phyloP scores from a whole-genome alignment of 305 asterid genomes.

The Fraxinus sp. region DNA sequence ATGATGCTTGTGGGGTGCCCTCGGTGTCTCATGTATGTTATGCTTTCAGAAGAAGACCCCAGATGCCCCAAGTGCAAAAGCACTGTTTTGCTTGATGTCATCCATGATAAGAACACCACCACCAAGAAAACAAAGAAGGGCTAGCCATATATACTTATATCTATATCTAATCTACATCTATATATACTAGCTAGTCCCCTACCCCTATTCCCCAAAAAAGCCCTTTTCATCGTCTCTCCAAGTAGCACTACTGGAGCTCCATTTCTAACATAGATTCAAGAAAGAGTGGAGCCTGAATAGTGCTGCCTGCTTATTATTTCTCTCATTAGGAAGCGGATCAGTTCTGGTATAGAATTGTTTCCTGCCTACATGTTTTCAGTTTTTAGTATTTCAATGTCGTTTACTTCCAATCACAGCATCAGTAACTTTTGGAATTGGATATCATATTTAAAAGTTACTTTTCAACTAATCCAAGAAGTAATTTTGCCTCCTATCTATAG shows the following conservation, averaged over 20 bases:
- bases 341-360: not conserved
- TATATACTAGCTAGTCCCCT: not conserved
- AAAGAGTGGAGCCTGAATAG: slow-evolving; percentile 39
- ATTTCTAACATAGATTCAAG: slow-evolving; percentile 22
- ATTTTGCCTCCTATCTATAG: not conserved
- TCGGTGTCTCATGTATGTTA: slow-evolving; percentile 48
- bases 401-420: not conserved
- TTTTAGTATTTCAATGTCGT: not conserved
- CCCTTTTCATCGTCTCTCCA: not conserved
- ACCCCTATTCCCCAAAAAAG: not conserved
- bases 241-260: slow-evolving; percentile 38
- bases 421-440: not conserved
- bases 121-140: slow-evolving; percentile 22
- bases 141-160: not conserved
- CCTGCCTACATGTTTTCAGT: not conserved
- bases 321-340: not conserved
- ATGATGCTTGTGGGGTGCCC: slow-evolving; percentile 54
- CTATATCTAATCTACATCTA: not conserved
- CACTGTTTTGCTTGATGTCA: slow-evolving; percentile 43
- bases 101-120: slow-evolving; percentile 20
- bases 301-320: slow-evolving; percentile 12
- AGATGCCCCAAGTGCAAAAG: slow-evolving; percentile 55
- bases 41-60: slow-evolving; percentile 44
- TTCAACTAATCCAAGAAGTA: not conserved
- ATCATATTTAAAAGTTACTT: not conserved